phyloP scores from a whole-genome alignment of 1,284 basidiomycete species.

The Ceratobasidium theobromae region DNA sequence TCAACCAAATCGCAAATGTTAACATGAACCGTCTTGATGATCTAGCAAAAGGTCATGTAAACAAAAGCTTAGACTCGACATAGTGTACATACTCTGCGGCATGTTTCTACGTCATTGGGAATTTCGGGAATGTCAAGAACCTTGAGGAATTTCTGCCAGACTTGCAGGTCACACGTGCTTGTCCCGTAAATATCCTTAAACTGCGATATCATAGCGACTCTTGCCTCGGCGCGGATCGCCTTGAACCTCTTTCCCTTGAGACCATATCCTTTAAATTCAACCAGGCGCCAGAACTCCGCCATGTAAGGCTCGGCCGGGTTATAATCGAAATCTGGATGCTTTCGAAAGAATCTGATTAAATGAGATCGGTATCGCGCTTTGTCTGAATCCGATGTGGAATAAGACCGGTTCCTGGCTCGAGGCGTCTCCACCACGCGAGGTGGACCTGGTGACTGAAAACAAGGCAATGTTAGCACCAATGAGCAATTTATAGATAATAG shows the following conservation, averaged over 20 bases:
- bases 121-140: conserved; percentile 35
- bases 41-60: neutral
- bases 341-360: conserved; percentile 38
- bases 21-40: neutral
- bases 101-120: neutral
- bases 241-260: neutral
- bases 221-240: conserved; percentile 33
- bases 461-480: too few relatives aligned
- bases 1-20: neutral
- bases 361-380: too few relatives aligned
- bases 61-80: neutral
- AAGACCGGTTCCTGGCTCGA: too few relatives aligned
- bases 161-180: conserved; percentile 39
- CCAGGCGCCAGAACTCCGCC: neutral
- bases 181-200: conserved; percentile 44
- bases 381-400: too few relatives aligned
- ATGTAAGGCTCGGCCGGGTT: conserved; percentile 27
- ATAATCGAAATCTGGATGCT: conserved; percentile 38
- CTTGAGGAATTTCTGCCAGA: conserved; percentile 43
- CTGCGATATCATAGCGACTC: conserved; percentile 41
- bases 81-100: neutral
- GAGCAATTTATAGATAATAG: too few relatives aligned
- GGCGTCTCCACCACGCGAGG: too few relatives aligned
- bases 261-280: neutral
- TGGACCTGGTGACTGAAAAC: too few relatives aligned